phyloP scores from a whole-genome alignment of 768 basidiomycete species.

The Tulasnella sp. region DNA sequence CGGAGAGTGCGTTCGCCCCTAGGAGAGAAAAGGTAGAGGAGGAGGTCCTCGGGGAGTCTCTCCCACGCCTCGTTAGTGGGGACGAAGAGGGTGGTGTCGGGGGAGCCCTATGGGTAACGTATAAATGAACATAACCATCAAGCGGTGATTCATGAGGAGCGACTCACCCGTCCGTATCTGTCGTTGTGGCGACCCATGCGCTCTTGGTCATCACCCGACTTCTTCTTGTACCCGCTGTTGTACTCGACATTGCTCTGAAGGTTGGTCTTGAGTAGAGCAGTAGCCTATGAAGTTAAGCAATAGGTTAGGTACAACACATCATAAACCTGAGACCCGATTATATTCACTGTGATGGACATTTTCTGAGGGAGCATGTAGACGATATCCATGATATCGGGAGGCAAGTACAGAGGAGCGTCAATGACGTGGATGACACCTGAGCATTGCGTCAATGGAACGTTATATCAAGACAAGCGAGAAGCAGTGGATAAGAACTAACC shows the following conservation, averaged over 20 bases:
- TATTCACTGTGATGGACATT: constrained; percentile 1
- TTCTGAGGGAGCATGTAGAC: not conserved
- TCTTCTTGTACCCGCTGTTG: constrained; percentile 3
- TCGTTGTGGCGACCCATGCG: not conserved
- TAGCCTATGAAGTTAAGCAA: not conserved
- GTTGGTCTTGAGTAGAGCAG: constrained; percentile 9
- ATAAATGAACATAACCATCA: too few relatives aligned
- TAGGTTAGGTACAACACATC: not conserved
- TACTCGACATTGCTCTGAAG: constrained; percentile 12
- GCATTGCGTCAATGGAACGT: not conserved
- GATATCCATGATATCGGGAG: not conserved
- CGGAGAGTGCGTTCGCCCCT: constrained; percentile 25
- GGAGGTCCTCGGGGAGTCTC: constrained; percentile 27
- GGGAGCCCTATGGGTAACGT: not conserved
- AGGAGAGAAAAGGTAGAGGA: constrained; percentile 30
- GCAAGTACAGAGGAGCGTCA: constrained; percentile 11
- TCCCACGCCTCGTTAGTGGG: constrained; percentile 29
- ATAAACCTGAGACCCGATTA: not conserved
- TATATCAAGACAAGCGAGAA: not conserved
- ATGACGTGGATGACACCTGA: constrained; percentile 15
- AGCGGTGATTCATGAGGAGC: too few relatives aligned
- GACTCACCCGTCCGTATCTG: not conserved
- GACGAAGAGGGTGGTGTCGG: constrained; percentile 22
- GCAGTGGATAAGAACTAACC: not conserved
- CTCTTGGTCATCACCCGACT: constrained; percentile 12